Base-by-base conservation (phyloP, 176 grass and related monocot genomes). In the Eragrostis nindensis region DNA sequence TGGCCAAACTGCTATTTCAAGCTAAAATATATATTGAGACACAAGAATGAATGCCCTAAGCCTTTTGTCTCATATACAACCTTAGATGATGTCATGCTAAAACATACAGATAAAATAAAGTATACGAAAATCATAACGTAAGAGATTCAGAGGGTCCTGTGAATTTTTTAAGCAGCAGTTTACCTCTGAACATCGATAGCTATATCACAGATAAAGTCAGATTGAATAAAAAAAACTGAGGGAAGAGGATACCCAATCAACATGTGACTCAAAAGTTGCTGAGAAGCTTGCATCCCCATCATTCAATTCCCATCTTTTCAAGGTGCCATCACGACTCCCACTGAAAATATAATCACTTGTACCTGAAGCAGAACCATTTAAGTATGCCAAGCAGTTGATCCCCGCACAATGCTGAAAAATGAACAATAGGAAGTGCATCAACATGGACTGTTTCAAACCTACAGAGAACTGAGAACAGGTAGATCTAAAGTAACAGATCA, bases 191-290 rank as follows among this genome's bases (percentile, higher is more conserved):
- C n/a, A n/a, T n/a, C n/a, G n/a, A n/a, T n/a, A n/a, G n/a, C n/a
- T n/a, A n/a, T n/a, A n/a, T n/a, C n/a, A n/a, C n/a, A 77, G 57
- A 5, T 39, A 47, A 6, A 72, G 70, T 70, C 5, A 30, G 18
- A 41, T 75, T 12, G 4, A 76, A 66, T 62, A 15, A 22, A 55
- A 39, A 82, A 8, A 65, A n/a, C n/a, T n/a, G 16, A 77, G 43
- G 42, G 32, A 59, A 85, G 74, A 54, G 55, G 62, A 49, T 93
- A 99, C 96, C 96, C 96, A 99, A 52, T 99, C 96, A 87, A 99
- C 90, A 90, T 99, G 96, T 24, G 96, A 99, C 74, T 99, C 96
- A 84, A 99, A 99, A 64, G 96, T 95, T 80, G 81, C 88, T 29
- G 90, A 99, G 82, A 91, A 99, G 43, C 70, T 93, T 72, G 88